These are phyloP conservation scores for Themeda triandra DNA, from an alignment of 176 grass and related monocot species.

Conservation along the genomic window DNA sequence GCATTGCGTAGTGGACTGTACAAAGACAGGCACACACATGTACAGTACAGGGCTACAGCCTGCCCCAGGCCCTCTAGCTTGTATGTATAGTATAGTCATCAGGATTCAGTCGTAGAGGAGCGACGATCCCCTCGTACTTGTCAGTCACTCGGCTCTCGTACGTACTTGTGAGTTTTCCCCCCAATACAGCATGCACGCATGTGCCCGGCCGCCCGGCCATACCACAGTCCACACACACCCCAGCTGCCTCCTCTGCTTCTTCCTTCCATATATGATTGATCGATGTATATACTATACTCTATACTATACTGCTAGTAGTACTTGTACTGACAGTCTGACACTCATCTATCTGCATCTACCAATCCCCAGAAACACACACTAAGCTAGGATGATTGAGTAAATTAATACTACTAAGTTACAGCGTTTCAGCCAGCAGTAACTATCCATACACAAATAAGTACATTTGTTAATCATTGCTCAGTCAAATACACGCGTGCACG, in stretches of 20 bases:
- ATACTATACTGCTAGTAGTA: too few species aligned
- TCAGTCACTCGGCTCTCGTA: not conserved
- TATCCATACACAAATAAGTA: not conserved
- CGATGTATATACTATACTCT: not conserved
- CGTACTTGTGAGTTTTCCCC: slow-evolving; percentile 50
- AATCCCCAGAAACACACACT: slow-evolving; percentile 9
- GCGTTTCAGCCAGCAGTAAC: not conserved
- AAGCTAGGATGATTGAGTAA: not conserved
- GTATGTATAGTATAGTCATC: not conserved
- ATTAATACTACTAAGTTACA: not conserved
- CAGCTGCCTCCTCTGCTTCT: too few species aligned
- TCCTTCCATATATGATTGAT: not conserved
- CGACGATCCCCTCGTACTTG: not conserved
- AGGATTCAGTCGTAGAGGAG: not conserved
- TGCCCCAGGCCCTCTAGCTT: too few species aligned
- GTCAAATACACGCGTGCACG: slow-evolving; percentile 22
- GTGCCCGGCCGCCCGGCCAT: not conserved
- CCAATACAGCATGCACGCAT: not conserved
- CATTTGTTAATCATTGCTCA: slow-evolving; percentile 19
- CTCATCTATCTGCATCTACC: not conserved
- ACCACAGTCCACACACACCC: not conserved
- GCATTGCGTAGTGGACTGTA: too few species aligned
- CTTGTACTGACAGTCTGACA: too few species aligned
- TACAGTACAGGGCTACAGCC: not conserved
- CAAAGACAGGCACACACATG: too few species aligned